Evolutionary conservation across 2,329 filamentous ascomycete genomes (phyloP).

Genomic region (Calonectria multiphialidica): DNA sequence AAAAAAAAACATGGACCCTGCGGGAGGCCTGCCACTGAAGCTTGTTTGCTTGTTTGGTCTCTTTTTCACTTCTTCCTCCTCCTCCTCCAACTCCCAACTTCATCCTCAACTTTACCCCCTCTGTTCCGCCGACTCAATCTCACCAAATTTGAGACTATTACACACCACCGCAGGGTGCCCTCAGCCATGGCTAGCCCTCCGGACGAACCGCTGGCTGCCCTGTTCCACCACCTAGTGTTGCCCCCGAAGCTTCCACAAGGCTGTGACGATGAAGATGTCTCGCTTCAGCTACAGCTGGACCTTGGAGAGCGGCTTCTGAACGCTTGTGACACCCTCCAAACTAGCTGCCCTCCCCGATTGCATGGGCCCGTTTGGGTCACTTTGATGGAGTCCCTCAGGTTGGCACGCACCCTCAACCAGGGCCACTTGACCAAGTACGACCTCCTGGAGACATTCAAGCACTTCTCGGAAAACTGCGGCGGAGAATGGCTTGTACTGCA

Average conservation of each 20-base stretch:
- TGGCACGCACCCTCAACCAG: constrained; percentile 7
- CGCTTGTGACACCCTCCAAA: constrained; percentile 28
- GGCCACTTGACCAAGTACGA: neutral
- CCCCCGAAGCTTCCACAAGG: constrained; percentile 38
- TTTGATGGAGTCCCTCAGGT: constrained; percentile 17
- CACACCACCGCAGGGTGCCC: no score
- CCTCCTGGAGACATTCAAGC: neutral
- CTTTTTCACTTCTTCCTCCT: no score
- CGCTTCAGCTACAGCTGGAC: constrained; percentile 24
- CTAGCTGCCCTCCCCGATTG: neutral
- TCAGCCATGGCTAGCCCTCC: neutral
- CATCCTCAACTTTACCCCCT: no score
- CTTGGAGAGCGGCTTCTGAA: constrained; percentile 29
- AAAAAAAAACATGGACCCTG: no score
- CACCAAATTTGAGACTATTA: no score
- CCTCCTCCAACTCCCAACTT: no score
- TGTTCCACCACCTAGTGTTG: constrained; percentile 41
- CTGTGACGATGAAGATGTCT: constrained; percentile 28
- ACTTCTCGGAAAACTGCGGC: neutral
- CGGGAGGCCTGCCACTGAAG: no score
- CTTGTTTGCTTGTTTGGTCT: no score
- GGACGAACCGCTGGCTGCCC: neutral
- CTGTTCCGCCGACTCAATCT: no score
- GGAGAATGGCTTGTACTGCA: constrained; percentile 31
- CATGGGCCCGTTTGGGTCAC: neutral